Conservation (phyloP, 306 rosid genomes). For the Prunus mira region DNA sequence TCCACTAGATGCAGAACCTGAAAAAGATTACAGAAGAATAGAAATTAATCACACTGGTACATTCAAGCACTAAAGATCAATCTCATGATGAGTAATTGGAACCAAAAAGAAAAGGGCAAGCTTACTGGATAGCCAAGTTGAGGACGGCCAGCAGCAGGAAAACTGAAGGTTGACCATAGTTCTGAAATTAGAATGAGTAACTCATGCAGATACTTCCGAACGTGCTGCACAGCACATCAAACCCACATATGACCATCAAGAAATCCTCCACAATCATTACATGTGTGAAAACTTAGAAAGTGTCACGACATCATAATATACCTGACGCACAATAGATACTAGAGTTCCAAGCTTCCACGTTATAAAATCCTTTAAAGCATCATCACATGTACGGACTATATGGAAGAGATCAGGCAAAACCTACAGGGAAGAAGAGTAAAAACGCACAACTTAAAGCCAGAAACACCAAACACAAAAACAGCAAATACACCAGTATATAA, state of each 20-base stretch:
- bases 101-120: conserved; percentile 16
- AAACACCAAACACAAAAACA: conserved; percentile 8
- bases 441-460: conserved; percentile 20
- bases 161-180: conserved; percentile 84
- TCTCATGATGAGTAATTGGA: conserved; percentile 6
- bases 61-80: background rate
- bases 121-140: conserved; percentile 87
- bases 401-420: conserved; percentile 96
- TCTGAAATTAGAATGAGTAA: conserved; percentile 70
- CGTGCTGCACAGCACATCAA: conserved; percentile 65
- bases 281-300: background rate
- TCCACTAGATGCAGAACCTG: conserved; percentile 96
- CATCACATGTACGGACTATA: conserved; percentile 91
- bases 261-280: background rate
- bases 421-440: conserved; percentile 35
- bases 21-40: conserved; percentile 15
- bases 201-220: conserved; percentile 88
- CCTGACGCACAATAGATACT: conserved; percentile 99
- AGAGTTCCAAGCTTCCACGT: conserved; percentile 99
- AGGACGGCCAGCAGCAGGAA: conserved; percentile 70
- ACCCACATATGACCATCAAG: conserved; percentile 18
- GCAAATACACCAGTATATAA: background rate
- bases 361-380: conserved; percentile 81
- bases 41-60: conserved; percentile 5
- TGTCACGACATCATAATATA: conserved; percentile 17